Conservation (phyloP, 2,329 filamentous ascomycete species). For the Talaromyces sp. region DNA sequence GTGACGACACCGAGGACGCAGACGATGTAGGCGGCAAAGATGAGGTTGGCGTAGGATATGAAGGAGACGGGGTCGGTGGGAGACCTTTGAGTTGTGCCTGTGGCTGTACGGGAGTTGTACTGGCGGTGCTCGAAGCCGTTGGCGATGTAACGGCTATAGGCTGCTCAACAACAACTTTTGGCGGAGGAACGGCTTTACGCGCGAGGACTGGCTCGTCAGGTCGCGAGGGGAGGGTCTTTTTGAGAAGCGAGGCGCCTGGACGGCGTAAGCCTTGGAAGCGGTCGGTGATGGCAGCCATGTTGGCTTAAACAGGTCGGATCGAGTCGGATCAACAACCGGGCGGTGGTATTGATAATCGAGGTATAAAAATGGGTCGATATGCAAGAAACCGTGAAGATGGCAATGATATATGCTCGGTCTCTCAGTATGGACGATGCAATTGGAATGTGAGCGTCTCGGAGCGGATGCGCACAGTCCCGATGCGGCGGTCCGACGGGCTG, state of each 20-base stretch:
- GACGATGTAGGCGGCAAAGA: neutral
- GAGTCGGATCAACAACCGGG: neutral
- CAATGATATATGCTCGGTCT: neutral
- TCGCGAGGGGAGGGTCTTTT: slow-evolving; percentile 13
- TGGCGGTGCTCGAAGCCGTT: neutral
- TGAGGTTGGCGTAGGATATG: neutral
- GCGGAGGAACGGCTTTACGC: slow-evolving; percentile 14
- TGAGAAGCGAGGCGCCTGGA: slow-evolving; percentile 18
- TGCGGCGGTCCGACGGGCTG: slow-evolving; percentile 7
- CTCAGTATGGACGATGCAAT: neutral
- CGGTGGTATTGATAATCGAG: neutral
- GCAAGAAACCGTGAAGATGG: neutral
- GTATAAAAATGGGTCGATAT: neutral
- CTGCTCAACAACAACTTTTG: neutral
- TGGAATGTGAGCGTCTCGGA: slow-evolving; percentile 5
- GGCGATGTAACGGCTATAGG: neutral
- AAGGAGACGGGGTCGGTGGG: neutral
- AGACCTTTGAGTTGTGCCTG: neutral
- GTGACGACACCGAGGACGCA: neutral
- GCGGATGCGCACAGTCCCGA: slow-evolving; percentile 14
- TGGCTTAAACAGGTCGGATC: neutral
- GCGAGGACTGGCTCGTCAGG: slow-evolving; percentile 14
- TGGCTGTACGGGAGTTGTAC: neutral
- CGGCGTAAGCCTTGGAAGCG: slow-evolving; percentile 19
- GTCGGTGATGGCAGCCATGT: slow-evolving; percentile 16